phyloP scores from a whole-genome alignment of 1,139 yeast genomes.

The Geotrichum cucujoidarum region DNA sequence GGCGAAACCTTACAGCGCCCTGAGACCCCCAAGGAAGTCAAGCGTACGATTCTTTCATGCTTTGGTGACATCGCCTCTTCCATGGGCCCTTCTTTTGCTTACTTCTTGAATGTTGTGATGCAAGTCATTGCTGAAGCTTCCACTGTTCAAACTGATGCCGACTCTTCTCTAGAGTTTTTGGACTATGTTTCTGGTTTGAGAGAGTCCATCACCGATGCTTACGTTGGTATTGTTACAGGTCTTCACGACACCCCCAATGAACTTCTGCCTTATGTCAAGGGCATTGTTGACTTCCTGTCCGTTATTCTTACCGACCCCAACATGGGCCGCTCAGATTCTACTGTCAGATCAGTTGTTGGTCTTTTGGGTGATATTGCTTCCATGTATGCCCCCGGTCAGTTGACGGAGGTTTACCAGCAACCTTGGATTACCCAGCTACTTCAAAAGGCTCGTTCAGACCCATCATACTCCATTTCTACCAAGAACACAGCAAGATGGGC shows the following conservation, averaged over 20 bases:
- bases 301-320: conserved; percentile 56
- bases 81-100: conserved; percentile 68
- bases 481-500: conserved; percentile 96
- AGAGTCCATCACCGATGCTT: conserved; percentile 88
- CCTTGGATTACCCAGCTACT: conserved; percentile 77
- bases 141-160: conserved; percentile 43
- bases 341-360: conserved; percentile 78
- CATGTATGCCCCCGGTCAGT: conserved; percentile 76
- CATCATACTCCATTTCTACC: conserved; percentile 57
- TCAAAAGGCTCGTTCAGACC: conserved; percentile 64
- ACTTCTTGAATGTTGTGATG: conserved; percentile 76
- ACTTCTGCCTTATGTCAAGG: conserved; percentile 58
- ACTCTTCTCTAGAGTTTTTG: conserved; percentile 60
- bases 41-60: conserved; percentile 87
- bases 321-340: conserved; percentile 56
- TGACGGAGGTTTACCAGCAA: conserved; percentile 59
- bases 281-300: conserved; percentile 66
- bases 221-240: conserved; percentile 92
- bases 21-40: conserved; percentile 68
- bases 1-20: conserved; percentile 65
- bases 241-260: conserved; percentile 63
- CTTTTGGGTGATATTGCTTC: conserved; percentile 88
- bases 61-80: conserved; percentile 95
- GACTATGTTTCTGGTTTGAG: conserved; percentile 70
- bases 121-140: conserved; percentile 58